These are phyloP conservation scores for Dipodascopsis tothii DNA, from an alignment of 805 yeast species.

Conservation along the genomic window DNA sequence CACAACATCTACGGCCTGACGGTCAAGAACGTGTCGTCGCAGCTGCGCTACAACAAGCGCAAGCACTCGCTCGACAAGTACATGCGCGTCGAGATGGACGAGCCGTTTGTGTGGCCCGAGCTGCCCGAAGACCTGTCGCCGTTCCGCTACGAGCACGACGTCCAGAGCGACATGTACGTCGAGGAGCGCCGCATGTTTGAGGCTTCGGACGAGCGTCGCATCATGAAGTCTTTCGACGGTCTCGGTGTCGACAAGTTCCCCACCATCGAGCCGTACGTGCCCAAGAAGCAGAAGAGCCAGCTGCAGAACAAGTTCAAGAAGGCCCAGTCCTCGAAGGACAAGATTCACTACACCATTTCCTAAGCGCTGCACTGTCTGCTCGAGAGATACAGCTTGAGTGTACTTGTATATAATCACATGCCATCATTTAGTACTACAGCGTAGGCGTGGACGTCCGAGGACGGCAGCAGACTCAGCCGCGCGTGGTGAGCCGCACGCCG, in stretches of 20 bases:
- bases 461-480: too few relatives aligned
- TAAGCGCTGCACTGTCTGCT: too few relatives aligned
- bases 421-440: too few relatives aligned
- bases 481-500: too few relatives aligned
- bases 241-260: slow-evolving; percentile 51
- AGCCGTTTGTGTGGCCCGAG: slow-evolving; percentile 93
- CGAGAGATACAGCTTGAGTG: too few relatives aligned
- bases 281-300: slow-evolving; percentile 41
- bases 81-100: slow-evolving; percentile 93
- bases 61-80: slow-evolving; percentile 66
- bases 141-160: slow-evolving; percentile 32
- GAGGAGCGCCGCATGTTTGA: slow-evolving; percentile 41
- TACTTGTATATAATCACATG: too few relatives aligned
- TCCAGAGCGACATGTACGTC: slow-evolving; percentile 47
- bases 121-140: slow-evolving; percentile 32
- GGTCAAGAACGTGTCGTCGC: slow-evolving; percentile 61
- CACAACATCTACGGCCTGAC: slow-evolving; percentile 85
- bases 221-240: slow-evolving; percentile 70
- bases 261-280: slow-evolving; percentile 59
- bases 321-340: slow-evolving; percentile 20
- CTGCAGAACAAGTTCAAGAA: slow-evolving; percentile 41
- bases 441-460: too few relatives aligned
- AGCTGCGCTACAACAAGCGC: slow-evolving; percentile 53
- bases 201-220: slow-evolving; percentile 65
- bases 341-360: neutral